Evolutionary conservation across 2,329 filamentous ascomycete species (phyloP), one percentile per base, ranked within the genome.

Genomic region (Cercospora sp.): DNA sequence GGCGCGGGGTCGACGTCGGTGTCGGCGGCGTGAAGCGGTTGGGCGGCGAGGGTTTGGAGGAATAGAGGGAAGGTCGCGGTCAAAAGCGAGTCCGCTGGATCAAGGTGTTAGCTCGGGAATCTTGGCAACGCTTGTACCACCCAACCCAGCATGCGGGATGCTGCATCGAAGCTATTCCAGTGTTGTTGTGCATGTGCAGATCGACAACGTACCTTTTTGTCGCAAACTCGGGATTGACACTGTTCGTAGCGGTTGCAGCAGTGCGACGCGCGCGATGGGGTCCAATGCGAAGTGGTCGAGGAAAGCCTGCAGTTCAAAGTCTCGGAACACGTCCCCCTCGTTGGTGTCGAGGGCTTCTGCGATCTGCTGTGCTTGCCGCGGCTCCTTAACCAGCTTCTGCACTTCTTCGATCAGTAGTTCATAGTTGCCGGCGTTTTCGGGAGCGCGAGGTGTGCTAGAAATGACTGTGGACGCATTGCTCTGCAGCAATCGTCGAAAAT

Each of bases 271-370:
- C 76, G 93, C 89, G 58, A 97, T 80, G 9, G 93, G 89, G 81
- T 97, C 94, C 64, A 97, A 86, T 78, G 94, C 93, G 84, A 99
- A 99, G 79, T 98, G 94, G 71, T 96, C 91, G 85, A 98, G 90
- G 78, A 99, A 98, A 1, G 91, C 92, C 2, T 92, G 91, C n/a
- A 99, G 86, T 78, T 99, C 94, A 75, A 99, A 97, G 78, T 98
- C 94, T 67, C 93, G 91, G 79, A 97, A 97, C 69, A 97, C 88
- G 74, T 99, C 94, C 75, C 95, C 93, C 73, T 95, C 94, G 20
- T 89, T 92, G 1, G 89, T 90, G 80, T 97, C 94, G 77, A 99
- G 91, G 20, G 94, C 91, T 79, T 98, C 94, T 69, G 94, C 94
- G 77, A 99, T 96, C 81, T 93, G 96, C 74, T 88, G 87, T 61